Evolutionary conservation across 164 flowering plant genomes (phyloP).

Genomic region (Taxillus chinensis): DNA sequence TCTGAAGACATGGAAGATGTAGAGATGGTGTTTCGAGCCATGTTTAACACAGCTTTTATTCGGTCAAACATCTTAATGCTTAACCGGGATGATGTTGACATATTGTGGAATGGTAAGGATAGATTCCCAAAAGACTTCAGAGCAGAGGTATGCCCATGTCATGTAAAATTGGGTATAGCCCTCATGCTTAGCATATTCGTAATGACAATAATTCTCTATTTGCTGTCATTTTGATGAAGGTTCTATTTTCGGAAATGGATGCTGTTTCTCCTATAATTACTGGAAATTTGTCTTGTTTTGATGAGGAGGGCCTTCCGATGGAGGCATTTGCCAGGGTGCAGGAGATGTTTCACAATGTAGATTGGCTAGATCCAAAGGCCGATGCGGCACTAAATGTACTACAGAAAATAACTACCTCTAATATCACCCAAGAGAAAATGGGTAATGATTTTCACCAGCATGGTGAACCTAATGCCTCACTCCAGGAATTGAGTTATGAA

Average conservation of each 20-base stretch:
- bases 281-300: slow-evolving; percentile 24
- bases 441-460: slow-evolving; percentile 7
- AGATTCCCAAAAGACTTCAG: slow-evolving; percentile 76
- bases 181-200: background rate
- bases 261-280: slow-evolving; percentile 29
- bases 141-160: slow-evolving; percentile 59
- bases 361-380: slow-evolving; percentile 38
- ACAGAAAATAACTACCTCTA: slow-evolving; percentile 29
- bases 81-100: slow-evolving; percentile 79
- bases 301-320: slow-evolving; percentile 53
- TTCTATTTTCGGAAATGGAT: slow-evolving; percentile 91
- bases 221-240: slow-evolving; percentile 29
- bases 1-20: slow-evolving; percentile 62
- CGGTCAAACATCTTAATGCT: slow-evolving; percentile 88
- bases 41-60: slow-evolving; percentile 90
- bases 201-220: slow-evolving; percentile 2
- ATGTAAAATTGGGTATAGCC: background rate
- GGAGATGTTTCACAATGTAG: slow-evolving; percentile 44
- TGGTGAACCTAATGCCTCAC: slow-evolving; percentile 1
- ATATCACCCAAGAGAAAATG: slow-evolving; percentile 12
- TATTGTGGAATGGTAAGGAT: slow-evolving; percentile 68
- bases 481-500: slow-evolving; percentile 10
- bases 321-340: slow-evolving; percentile 67
- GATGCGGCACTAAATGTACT: slow-evolving; percentile 39
- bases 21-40: slow-evolving; percentile 71